Base-by-base conservation (phyloP, 305 asterid genomes). In the Solanum hybrid region DNA sequence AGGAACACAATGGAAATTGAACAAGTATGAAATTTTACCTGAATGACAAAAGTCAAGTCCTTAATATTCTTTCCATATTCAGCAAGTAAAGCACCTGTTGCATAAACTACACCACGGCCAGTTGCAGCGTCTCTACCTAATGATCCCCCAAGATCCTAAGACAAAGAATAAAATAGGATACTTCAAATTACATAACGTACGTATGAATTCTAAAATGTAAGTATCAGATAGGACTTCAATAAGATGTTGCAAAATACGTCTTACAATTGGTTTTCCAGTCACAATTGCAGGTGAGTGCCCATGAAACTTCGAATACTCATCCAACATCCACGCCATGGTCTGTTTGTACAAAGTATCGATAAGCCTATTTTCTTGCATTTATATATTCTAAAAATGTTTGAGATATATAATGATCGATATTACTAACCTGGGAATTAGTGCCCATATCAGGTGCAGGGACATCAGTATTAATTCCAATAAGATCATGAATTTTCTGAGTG, bases 321-420 rank as follows among this genome's bases (percentile, higher is more conserved):
- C 99, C 96, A 97, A 91, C 89, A 97, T 97, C 99, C 99, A 97
- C 87, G 99, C 99, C 99, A 97, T 97, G 79, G 99, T 97, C 99
- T 97, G 98, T 92, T 87, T 87, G 91, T 75, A 11, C 65, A 89
- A 90, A 91, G 70, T 24, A 26, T 0, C 38, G 38, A 75, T 7
- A 51, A 72, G 78, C 73, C 39, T 37, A 39, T 83, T 89, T 70
- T 20, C 26, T 84, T 1, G 31, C 76, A 31, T 51, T 26, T 29
- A 20, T 6, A 51, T 24, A 10, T 68, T 68, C 88, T 17, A 29
- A 45, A 20, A 27, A 29, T 17, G 34, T 83, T 51, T 84, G 39
- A 51, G 11, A 41, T 83, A 73, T 13, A 26, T 26, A 41, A 82
- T 82, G 88, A 84, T 31, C 76, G 4, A 29, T 51, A 84, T 29